A percentile compares a stretch with the other conserved stretches of the same genome.
phyloP scores from a whole-genome alignment of 257 asterid species.

The Lantana camara region DNA sequence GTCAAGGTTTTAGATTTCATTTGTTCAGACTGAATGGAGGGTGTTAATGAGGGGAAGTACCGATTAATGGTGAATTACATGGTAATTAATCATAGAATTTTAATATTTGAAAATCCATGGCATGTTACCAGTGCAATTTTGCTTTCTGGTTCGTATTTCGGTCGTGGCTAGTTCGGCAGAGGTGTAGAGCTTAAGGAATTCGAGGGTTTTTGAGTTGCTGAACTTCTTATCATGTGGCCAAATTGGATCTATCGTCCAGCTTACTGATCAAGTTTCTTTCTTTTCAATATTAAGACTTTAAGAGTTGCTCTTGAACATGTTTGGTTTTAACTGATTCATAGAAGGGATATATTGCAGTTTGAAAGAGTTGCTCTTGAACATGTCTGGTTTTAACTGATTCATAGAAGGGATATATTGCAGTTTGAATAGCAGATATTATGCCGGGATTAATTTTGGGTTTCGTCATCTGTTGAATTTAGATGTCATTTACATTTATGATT shows the following conservation, averaged over 20 bases:
- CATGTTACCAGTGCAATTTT: not conserved
- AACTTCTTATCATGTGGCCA: not conserved
- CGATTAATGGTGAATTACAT: too few species aligned
- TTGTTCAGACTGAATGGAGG: conserved; percentile 2
- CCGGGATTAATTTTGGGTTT: conserved; percentile 6
- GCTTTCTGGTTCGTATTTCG: not conserved
- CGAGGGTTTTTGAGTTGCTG: not conserved
- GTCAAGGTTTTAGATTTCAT: not conserved
- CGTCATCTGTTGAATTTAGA: not conserved
- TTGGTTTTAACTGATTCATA: too few species aligned
- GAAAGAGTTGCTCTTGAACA: too few species aligned
- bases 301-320: too few species aligned
- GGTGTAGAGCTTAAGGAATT: not conserved
- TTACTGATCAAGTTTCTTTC: not conserved
- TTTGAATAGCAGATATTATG: too few species aligned
- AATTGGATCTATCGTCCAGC: not conserved
- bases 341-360: too few species aligned
- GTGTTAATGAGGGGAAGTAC: not conserved
- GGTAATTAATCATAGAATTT: too few species aligned
- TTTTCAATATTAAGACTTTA: not conserved
- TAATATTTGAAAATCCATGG: too few species aligned
- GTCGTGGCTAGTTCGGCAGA: not conserved
- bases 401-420: too few species aligned
- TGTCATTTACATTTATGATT: conserved; percentile 3
- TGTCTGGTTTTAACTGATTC: too few species aligned